Conservation (phyloP, 1,139 yeast species). For the Maudiozyma humilis region DNA sequence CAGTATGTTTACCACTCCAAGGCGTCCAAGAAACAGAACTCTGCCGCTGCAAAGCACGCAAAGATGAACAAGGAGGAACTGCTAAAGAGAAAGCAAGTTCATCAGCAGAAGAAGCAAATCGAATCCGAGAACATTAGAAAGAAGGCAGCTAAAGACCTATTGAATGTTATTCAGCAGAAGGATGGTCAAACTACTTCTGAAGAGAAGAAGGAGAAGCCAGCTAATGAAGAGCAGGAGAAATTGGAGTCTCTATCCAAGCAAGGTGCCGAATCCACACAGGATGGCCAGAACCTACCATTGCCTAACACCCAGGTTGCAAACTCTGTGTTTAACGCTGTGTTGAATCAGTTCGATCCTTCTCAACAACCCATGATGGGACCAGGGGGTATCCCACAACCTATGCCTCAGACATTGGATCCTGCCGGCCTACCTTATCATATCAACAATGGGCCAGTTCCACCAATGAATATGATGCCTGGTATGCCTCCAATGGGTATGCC, state of each 20-base stretch:
- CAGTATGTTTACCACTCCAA: conserved; percentile 72
- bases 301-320: conserved; percentile 27
- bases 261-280: conserved; percentile 1
- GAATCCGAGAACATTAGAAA: conserved; percentile 8
- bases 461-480: conserved; percentile 4
- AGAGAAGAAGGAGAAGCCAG: neutral
- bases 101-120: conserved; percentile 10
- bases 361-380: conserved; percentile 7
- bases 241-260: neutral
- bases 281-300: conserved; percentile 7
- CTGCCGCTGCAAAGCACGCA: neutral
- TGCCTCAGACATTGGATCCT: conserved; percentile 8
- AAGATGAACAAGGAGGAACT: conserved; percentile 6
- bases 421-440: conserved; percentile 24
- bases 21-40: conserved; percentile 42
- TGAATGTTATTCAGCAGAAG: conserved; percentile 10
- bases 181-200: neutral
- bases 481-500: conserved; percentile 16
- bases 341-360: conserved; percentile 21
- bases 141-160: conserved; percentile 10
- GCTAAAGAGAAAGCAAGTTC: conserved; percentile 1
- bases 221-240: conserved; percentile 5
- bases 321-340: conserved; percentile 30
- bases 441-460: conserved; percentile 14
- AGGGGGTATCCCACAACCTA: neutral